A percentile compares a stretch with the other conserved stretches of the same genome.
These are phyloP conservation scores for Rhododendron mucronatum DNA, from an alignment of 148 eudicot species.

Conservation along the genomic window DNA sequence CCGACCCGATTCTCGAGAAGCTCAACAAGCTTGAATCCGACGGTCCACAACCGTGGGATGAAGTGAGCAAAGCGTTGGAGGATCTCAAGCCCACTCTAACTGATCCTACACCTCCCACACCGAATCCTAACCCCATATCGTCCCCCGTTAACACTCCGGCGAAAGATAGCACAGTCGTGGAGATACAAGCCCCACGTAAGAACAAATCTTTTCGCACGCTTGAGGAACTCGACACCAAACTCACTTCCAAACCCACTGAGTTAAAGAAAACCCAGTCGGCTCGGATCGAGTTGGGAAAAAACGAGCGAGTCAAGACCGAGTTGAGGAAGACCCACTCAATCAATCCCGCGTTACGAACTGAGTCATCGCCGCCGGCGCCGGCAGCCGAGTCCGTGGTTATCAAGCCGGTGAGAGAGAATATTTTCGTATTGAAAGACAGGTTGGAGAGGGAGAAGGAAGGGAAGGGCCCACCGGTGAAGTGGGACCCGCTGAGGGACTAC, in stretches of 20 bases:
- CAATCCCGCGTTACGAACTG: constrained; percentile 2
- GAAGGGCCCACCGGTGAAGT: constrained; percentile 34
- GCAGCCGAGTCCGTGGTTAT: background rate
- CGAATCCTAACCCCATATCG: constrained; percentile 6
- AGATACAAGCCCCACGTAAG: constrained; percentile 22
- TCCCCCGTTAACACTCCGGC: background rate
- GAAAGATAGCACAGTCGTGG: constrained; percentile 6
- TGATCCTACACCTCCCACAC: constrained; percentile 14
- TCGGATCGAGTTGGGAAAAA: constrained; percentile 23
- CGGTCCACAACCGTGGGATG: constrained; percentile 92
- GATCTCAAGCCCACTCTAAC: constrained; percentile 46
- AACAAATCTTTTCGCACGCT: constrained; percentile 67
- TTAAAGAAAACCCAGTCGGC: constrained; percentile 33
- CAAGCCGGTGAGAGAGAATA: constrained; percentile 64
- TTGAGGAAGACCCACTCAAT: constrained; percentile 24
- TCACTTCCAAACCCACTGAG: constrained; percentile 21
- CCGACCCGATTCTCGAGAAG: constrained; percentile 64
- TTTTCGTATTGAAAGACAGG: constrained; percentile 60
- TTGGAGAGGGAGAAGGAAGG: constrained; percentile 71
- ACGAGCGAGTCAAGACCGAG: constrained; percentile 4
- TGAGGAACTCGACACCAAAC: constrained; percentile 57
- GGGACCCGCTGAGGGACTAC: constrained; percentile 61
- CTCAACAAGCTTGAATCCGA: constrained; percentile 56
- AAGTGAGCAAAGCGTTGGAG: constrained; percentile 74
- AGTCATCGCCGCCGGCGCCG: background rate